These are phyloP conservation scores for Geosmithia putterillii DNA, from an alignment of 2,329 filamentous ascomycete species.

Conservation along the genomic window DNA sequence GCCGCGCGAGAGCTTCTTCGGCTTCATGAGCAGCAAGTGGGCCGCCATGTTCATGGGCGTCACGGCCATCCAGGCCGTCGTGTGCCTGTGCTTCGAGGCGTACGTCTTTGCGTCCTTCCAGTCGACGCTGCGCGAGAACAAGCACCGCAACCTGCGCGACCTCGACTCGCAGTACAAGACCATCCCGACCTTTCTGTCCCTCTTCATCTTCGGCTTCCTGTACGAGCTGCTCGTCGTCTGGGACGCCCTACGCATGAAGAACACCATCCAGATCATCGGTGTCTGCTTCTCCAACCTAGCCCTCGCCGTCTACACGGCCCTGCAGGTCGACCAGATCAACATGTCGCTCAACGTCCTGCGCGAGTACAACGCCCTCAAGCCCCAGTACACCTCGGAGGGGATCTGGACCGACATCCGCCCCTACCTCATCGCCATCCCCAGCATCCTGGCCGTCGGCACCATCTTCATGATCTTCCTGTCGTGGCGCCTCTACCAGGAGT, in stretches of 20 bases:
- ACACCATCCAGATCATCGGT: constrained; percentile 97
- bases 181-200: constrained; percentile 87
- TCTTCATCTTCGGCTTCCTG: constrained; percentile 95
- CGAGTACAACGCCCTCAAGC: constrained; percentile 28
- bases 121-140: constrained; percentile 30
- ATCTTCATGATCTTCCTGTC: constrained; percentile 63
- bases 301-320: constrained; percentile 81
- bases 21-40: constrained; percentile 75
- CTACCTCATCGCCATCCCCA: constrained; percentile 75
- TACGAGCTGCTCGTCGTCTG: constrained; percentile 85
- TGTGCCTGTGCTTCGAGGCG: constrained; percentile 79
- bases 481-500: constrained; percentile 96
- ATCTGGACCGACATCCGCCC: constrained; percentile 63
- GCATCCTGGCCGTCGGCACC: constrained; percentile 67
- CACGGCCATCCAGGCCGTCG: constrained; percentile 61
- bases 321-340: constrained; percentile 84
- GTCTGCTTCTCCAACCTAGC: constrained; percentile 87
- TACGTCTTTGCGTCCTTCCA: constrained; percentile 89
- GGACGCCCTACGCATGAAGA: constrained; percentile 88
- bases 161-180: constrained; percentile 47
- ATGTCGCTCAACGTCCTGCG: constrained; percentile 52
- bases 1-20: constrained; percentile 31
- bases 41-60: constrained; percentile 74
- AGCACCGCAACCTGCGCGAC: constrained; percentile 6
- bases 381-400: constrained; percentile 14